Evolutionary conservation across 208 protist species (phyloP).

Genomic region (Leishmania martiniquensis): DNA sequence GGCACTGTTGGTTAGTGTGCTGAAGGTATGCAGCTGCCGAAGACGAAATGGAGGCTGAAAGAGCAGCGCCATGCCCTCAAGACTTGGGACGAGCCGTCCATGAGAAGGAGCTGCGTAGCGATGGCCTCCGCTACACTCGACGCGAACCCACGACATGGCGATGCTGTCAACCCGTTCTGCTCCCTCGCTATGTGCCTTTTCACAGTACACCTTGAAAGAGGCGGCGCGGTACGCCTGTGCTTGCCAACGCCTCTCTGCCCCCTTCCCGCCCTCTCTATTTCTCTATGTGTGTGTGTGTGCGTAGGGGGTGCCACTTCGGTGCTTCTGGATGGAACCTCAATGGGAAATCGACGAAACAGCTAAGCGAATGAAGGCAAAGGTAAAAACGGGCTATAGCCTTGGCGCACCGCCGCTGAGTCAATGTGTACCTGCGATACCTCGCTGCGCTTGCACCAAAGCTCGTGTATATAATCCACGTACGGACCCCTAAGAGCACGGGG

Average conservation of each 20-base stretch:
- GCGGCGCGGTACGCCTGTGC: background rate
- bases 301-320: too few species aligned
- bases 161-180: background rate
- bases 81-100: conserved; percentile 27
- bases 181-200: conserved; percentile 2
- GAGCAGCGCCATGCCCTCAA: conserved; percentile 62
- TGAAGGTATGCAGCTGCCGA: conserved; percentile 36
- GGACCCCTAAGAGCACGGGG: too few species aligned
- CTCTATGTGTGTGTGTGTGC: background rate
- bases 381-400: too few species aligned
- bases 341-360: too few species aligned
- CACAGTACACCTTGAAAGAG: background rate
- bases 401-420: too few species aligned
- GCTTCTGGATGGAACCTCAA: too few species aligned
- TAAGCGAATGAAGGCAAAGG: too few species aligned
- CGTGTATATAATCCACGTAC: too few species aligned
- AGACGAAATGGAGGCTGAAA: conserved; percentile 30
- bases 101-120: conserved; percentile 68
- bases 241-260: background rate
- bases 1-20: background rate
- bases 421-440: too few species aligned
- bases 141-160: conserved; percentile 68
- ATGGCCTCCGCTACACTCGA: conserved; percentile 48
- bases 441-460: too few species aligned
- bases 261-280: too few species aligned